Evolutionary conservation across 139 green algal genomes (phyloP).

Genomic region (Picochlorum sp.): DNA sequence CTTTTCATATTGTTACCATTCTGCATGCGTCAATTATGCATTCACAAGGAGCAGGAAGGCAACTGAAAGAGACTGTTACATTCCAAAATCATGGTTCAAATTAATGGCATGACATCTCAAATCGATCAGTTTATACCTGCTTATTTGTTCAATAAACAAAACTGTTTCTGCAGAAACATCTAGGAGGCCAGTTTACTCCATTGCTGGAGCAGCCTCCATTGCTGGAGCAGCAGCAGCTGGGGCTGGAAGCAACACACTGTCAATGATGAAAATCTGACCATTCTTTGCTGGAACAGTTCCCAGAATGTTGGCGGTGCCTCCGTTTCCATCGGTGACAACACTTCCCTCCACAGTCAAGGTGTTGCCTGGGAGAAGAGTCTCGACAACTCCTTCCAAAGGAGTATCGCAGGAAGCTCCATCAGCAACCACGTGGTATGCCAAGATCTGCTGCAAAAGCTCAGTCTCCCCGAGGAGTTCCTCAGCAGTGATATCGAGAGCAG

Average conservation of each 20-base stretch:
- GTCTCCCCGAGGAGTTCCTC: constrained; percentile 35
- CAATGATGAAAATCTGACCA: constrained; percentile 14
- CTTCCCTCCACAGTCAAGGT: not conserved
- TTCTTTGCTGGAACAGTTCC: constrained; percentile 11
- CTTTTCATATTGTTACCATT: too few species aligned
- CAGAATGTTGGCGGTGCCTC: constrained; percentile 11
- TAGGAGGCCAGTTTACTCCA: too few species aligned
- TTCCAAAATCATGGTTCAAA: too few species aligned
- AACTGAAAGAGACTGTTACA: too few species aligned
- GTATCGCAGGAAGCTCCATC: constrained; percentile 5
- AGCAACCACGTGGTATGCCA: constrained; percentile 30
- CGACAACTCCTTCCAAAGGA: not conserved
- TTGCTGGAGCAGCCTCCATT: too few species aligned
- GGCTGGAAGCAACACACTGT: constrained; percentile 14
- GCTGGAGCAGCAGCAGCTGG: not conserved
- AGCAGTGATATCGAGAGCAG: constrained; percentile 14
- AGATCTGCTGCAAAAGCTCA: constrained; percentile 20
- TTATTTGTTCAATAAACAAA: too few species aligned
- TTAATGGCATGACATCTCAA: too few species aligned
- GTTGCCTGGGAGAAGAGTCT: not conserved
- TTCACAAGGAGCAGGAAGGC: too few species aligned
- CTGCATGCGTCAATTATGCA: too few species aligned
- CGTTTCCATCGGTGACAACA: not conserved
- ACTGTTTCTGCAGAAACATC: too few species aligned
- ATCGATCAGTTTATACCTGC: too few species aligned